phyloP scores from a whole-genome alignment of 2,329 filamentous ascomycete genomes.

The Colletotrichum destructivum region DNA sequence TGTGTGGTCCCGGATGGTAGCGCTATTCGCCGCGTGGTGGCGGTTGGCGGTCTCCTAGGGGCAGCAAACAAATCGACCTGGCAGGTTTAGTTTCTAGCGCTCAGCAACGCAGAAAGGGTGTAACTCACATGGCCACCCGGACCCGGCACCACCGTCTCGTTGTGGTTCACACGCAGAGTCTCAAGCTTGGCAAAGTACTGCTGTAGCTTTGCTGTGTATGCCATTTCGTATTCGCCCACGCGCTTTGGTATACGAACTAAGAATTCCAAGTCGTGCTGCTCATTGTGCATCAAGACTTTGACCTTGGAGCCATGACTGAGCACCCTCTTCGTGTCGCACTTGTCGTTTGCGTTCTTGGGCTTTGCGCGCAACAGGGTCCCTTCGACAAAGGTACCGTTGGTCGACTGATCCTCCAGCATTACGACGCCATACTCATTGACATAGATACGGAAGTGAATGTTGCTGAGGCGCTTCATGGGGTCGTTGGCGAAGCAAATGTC shows the following conservation, averaged over 20 bases:
- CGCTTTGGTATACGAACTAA: slow-evolving; percentile 87
- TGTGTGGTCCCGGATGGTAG: slow-evolving; percentile 47
- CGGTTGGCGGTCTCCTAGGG: slow-evolving; percentile 24
- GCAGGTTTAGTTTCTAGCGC: slow-evolving; percentile 13
- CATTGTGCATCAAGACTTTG: slow-evolving; percentile 72
- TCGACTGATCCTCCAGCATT: slow-evolving; percentile 95
- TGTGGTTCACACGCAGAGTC: slow-evolving; percentile 51
- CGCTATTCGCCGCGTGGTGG: slow-evolving; percentile 42
- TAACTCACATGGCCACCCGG: slow-evolving; percentile 63
- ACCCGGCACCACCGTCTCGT: slow-evolving; percentile 63
- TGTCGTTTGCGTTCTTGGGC: slow-evolving; percentile 52
- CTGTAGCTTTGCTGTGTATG: slow-evolving; percentile 79
- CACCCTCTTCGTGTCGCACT: slow-evolving; percentile 68
- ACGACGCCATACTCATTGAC: slow-evolving; percentile 88
- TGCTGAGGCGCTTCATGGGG: slow-evolving; percentile 83
- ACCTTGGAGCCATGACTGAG: slow-evolving; percentile 82
- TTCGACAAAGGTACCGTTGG: slow-evolving; percentile 95
- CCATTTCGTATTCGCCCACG: slow-evolving; percentile 74
- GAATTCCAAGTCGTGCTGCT: slow-evolving; percentile 78
- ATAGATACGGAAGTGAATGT: slow-evolving; percentile 95
- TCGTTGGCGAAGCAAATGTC: slow-evolving; percentile 81
- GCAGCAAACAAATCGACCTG: slow-evolving; percentile 51
- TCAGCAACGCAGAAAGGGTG: neutral
- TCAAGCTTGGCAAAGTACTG: slow-evolving; percentile 70
- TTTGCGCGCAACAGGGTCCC: slow-evolving; percentile 71